Evolutionary conservation across 1,139 yeast genomes (phyloP), one percentile per base, ranked within the genome.

Genomic region (Scheffersomyces insectosa): DNA sequence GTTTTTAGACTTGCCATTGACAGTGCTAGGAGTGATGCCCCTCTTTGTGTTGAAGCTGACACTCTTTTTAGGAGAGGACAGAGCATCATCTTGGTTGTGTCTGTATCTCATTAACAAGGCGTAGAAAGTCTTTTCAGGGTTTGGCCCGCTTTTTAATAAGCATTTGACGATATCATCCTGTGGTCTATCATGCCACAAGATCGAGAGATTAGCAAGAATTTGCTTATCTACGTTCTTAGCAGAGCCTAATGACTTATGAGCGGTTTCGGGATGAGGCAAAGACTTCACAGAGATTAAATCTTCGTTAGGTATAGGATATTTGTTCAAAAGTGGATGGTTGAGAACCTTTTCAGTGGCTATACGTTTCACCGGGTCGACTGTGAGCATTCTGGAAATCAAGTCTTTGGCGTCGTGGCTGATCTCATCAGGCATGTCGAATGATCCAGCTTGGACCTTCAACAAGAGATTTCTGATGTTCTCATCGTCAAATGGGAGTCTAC

Each of bases 401-500:
- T 90, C 95, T 51, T 72, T 73, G 3, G 95, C 91, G 53, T 86
- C 91, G 8, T 54, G 46, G 36, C 87, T 78, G 33, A 86, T 64
- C 47, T 76, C 80, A n/a, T 67, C 65, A 7, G 93, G 93, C 85
- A 86, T 83, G 50, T 82, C 87, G 58, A 77, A 86, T 43, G 70
- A 73, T 36, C 95, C 95, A 15, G 84, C 78, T 62, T 86, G 93
- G 14, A 86, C 95, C 60, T 85, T 86, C 43, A 85, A 59, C 43
- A 86, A 65, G 44, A 86, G 65, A 53, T 80, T 82, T 60, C 90
- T 77, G 51, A 86, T 85, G 56, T 83, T 85, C 53, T 85, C 88
- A 62, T 86, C 95, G 60, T 86, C 93, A 59, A 86, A 86, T 11
- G 95, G 95, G 48, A 86, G 69, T 64, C 88, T 83, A 9, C 95